These are phyloP conservation scores for Podospora comata DNA, from an alignment of 495 filamentous ascomycete species.

Conservation along the genomic window DNA sequence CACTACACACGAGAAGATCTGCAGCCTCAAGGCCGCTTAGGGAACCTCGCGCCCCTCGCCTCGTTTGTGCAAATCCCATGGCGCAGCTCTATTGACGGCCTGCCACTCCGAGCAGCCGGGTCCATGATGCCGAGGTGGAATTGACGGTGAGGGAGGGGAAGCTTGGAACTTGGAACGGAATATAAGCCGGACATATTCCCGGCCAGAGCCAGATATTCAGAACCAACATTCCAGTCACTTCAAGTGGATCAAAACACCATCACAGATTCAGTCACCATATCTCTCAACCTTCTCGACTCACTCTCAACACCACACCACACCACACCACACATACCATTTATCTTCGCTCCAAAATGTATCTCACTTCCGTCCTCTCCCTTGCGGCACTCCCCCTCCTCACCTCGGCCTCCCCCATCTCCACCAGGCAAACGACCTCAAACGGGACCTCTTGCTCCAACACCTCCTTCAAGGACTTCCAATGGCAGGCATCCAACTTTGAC, in stretches of 20 bases:
- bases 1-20: slow-evolving; percentile 21
- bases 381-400: slow-evolving; percentile 41
- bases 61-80: slow-evolving; percentile 1
- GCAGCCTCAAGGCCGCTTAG: slow-evolving; percentile 10
- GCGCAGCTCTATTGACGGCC: not conserved
- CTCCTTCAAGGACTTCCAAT: slow-evolving; percentile 36
- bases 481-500: slow-evolving; percentile 36
- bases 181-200: not conserved
- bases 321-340: no score
- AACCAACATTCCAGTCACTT: not conserved
- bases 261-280: not conserved
- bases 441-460: slow-evolving; percentile 24
- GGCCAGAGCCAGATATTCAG: not conserved
- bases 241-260: not conserved
- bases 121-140: not conserved
- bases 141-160: not conserved
- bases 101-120: not conserved
- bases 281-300: not conserved
- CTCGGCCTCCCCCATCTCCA: slow-evolving; percentile 6
- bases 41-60: not conserved
- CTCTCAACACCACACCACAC: no score
- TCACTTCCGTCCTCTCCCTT: slow-evolving; percentile 16
- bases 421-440: slow-evolving; percentile 10
- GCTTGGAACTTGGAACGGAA: not conserved
- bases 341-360: slow-evolving; percentile 6